Conservation (phyloP, 2,329 filamentous ascomycete species). For the Sordariomycetes sp. region DNA sequence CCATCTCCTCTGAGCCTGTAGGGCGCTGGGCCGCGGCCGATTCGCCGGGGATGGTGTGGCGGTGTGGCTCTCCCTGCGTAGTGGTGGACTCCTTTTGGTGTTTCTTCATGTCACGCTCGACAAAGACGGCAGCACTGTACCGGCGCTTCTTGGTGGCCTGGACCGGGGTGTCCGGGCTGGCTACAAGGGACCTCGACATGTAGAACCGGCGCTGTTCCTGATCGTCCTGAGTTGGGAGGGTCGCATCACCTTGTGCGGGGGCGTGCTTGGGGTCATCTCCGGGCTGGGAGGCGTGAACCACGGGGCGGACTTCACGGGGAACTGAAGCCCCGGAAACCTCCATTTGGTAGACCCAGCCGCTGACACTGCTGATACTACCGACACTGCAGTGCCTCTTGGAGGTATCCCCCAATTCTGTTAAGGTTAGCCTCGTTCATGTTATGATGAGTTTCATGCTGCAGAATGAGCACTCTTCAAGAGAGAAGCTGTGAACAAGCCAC, state of each 20-base stretch:
- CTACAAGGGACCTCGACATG: not conserved
- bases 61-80: not conserved
- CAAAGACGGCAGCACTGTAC: slow-evolving; percentile 12
- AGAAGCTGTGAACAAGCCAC: not conserved
- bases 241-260: slow-evolving; percentile 9
- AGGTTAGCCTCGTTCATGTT: not conserved
- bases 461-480: not conserved
- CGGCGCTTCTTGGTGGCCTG: slow-evolving; percentile 23
- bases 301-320: slow-evolving; percentile 18
- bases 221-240: not conserved
- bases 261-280: slow-evolving; percentile 12
- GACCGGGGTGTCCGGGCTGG: not conserved
- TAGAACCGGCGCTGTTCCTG: not conserved
- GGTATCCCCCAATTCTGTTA: slow-evolving; percentile 33
- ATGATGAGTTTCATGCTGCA: not conserved
- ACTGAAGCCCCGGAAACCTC: not conserved
- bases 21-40: not conserved
- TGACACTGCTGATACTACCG: slow-evolving; percentile 30
- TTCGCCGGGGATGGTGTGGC: not conserved
- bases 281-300: slow-evolving; percentile 34
- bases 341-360: slow-evolving; percentile 42
- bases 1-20: not conserved
- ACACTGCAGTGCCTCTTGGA: slow-evolving; percentile 39
- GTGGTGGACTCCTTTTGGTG: not conserved
- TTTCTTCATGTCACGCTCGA: slow-evolving; percentile 4